Percentiles rank a stretch among this genome's conserved stretches.
phyloP scores from a whole-genome alignment of 1,139 yeast genomes.

The Geotrichum carabidarum region DNA sequence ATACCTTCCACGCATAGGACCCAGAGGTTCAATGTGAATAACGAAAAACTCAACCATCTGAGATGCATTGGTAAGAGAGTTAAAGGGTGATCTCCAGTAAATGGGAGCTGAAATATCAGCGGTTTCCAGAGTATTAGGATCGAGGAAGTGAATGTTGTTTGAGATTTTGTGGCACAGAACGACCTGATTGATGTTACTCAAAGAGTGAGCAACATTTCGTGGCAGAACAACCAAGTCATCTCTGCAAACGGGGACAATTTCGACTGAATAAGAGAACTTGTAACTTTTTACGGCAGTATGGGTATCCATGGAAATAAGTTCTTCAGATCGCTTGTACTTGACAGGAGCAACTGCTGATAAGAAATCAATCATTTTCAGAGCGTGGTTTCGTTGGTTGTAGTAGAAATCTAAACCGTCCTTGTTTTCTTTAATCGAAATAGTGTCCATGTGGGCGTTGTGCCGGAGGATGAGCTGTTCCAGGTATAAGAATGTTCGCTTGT shows the following conservation, averaged over 20 bases:
- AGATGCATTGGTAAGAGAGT: constrained; percentile 67
- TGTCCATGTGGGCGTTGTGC: constrained; percentile 92
- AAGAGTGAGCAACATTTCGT: constrained; percentile 68
- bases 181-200: constrained; percentile 79
- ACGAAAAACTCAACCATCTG: constrained; percentile 86
- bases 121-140: constrained; percentile 72
- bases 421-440: constrained; percentile 86
- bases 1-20: constrained; percentile 70
- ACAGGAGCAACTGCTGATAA: constrained; percentile 83
- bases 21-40: constrained; percentile 90
- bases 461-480: constrained; percentile 90
- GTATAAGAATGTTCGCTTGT: constrained; percentile 90
- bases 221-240: constrained; percentile 94
- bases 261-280: constrained; percentile 89
- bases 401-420: constrained; percentile 94
- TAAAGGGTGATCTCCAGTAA: constrained; percentile 86
- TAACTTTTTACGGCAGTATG: constrained; percentile 85
- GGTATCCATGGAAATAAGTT: constrained; percentile 84
- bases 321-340: constrained; percentile 79
- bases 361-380: constrained; percentile 89
- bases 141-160: constrained; percentile 78
- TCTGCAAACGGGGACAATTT: constrained; percentile 94
- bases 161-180: constrained; percentile 82
- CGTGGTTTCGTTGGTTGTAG: constrained; percentile 84
- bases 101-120: constrained; percentile 73